phyloP scores from a whole-genome alignment of 2,329 filamentous ascomycete species.

The Aquanectria penicillioides region DNA sequence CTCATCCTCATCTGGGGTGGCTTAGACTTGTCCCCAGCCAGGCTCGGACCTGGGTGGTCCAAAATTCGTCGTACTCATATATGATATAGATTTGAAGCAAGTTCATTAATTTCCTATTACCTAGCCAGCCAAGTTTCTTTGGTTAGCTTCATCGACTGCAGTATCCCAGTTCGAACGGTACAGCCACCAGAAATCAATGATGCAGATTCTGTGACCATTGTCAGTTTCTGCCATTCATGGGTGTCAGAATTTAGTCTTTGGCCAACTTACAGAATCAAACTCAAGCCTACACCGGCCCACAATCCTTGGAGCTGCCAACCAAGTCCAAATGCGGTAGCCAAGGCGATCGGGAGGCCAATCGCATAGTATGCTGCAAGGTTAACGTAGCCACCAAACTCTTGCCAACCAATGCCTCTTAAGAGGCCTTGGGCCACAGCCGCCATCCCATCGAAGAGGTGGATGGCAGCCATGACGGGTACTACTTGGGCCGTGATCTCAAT shows the following conservation, averaged over 20 bases:
- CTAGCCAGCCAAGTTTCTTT: too few species aligned
- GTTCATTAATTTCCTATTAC: too few species aligned
- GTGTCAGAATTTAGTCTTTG: background rate
- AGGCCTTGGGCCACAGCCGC: constrained; percentile 84
- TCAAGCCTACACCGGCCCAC: constrained; percentile 61
- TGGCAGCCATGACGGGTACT: constrained; percentile 83
- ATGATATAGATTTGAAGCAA: too few species aligned
- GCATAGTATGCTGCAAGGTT: constrained; percentile 88
- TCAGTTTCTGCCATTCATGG: too few species aligned
- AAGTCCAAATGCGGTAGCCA: constrained; percentile 79
- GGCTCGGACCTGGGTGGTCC: too few species aligned
- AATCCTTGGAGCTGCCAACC: constrained; percentile 82
- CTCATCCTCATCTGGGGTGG: too few species aligned
- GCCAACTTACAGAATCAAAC: background rate
- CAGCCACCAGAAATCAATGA: background rate
- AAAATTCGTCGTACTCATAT: too few species aligned
- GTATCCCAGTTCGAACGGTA: background rate
- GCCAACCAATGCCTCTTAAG: constrained; percentile 84
- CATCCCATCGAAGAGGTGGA: constrained; percentile 89
- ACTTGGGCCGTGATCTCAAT: constrained; percentile 74
- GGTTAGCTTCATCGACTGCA: background rate
- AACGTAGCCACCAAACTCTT: constrained; percentile 89
- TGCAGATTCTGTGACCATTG: background rate
- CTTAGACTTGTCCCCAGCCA: too few species aligned
- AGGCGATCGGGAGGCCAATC: constrained; percentile 84